phyloP scores from a whole-genome alignment of 805 yeast species.

The Yarrowia deformans region DNA sequence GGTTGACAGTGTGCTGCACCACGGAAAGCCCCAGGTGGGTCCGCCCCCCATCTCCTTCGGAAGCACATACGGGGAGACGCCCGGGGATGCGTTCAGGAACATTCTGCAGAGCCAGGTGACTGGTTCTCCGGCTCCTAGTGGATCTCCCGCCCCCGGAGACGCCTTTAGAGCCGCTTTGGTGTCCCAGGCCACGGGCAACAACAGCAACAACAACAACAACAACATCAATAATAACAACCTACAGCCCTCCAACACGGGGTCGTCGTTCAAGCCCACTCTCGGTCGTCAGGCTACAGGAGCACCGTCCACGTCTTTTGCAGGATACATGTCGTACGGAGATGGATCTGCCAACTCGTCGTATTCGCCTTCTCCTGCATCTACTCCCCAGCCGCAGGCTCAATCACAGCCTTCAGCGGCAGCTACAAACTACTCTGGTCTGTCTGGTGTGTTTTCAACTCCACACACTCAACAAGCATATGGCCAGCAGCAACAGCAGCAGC shows the following conservation, averaged over 20 bases:
- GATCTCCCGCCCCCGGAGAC: slow-evolving; percentile 21
- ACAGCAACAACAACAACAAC: neutral
- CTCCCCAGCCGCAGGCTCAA: slow-evolving; percentile 42
- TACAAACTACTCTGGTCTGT: slow-evolving; percentile 30
- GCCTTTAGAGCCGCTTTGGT: slow-evolving; percentile 19
- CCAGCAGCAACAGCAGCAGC: slow-evolving; percentile 42
- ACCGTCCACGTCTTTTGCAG: slow-evolving; percentile 30
- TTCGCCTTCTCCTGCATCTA: slow-evolving; percentile 44
- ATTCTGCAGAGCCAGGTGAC: slow-evolving; percentile 35
- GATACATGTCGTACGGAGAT: slow-evolving; percentile 23
- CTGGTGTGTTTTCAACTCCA: slow-evolving; percentile 28
- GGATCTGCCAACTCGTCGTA: slow-evolving; percentile 35
- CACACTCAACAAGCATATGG: slow-evolving; percentile 44
- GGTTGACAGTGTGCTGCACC: slow-evolving; percentile 77
- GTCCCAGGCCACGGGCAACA: slow-evolving; percentile 15
- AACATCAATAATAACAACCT: slow-evolving; percentile 10
- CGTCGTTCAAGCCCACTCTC: slow-evolving; percentile 21
- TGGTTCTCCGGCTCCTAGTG: slow-evolving; percentile 17
- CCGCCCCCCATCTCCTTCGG: slow-evolving; percentile 48
- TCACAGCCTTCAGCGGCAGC: slow-evolving; percentile 40
- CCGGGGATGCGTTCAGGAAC: slow-evolving; percentile 35
- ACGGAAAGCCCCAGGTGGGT: slow-evolving; percentile 63
- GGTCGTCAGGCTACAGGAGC: slow-evolving; percentile 6
- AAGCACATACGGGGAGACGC: slow-evolving; percentile 20
- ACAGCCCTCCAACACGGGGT: slow-evolving; percentile 8